Percentiles rank a stretch among this genome's conserved stretches.
Evolutionary conservation across 305 asterid species (phyloP).

Genomic region (Fraxinus platypoda): DNA sequence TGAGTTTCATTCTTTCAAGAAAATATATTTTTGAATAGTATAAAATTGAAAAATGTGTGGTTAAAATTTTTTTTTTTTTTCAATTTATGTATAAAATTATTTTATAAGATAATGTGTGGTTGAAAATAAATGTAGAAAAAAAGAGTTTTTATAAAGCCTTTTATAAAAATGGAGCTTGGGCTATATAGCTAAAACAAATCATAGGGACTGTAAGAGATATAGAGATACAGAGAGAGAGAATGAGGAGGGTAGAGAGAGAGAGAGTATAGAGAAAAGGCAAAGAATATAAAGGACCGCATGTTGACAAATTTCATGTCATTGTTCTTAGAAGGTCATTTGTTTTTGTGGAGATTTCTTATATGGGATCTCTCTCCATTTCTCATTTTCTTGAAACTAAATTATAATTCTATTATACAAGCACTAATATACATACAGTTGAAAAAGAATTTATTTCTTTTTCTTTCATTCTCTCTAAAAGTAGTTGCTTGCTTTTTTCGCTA

Average conservation of each 20-base stretch:
- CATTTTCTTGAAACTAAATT: constrained; percentile 27
- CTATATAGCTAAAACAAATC: constrained; percentile 20
- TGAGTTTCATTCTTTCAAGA: neutral
- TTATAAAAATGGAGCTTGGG: neutral
- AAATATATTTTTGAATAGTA: neutral
- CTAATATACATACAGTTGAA: constrained; percentile 23
- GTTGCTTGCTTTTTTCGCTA: constrained; percentile 20
- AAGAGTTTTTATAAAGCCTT: no score
- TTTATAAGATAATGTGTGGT: no score
- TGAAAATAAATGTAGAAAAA: no score
- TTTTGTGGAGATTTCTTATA: constrained; percentile 79
- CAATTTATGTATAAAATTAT: no score
- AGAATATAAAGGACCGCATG: constrained; percentile 84
- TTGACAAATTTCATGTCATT: constrained; percentile 93
- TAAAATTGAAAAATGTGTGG: neutral
- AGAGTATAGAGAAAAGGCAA: constrained; percentile 37
- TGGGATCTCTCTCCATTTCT: constrained; percentile 54
- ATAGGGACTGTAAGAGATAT: neutral
- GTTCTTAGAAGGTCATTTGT: constrained; percentile 82
- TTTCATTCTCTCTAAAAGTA: constrained; percentile 16
- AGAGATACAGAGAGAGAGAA: constrained; percentile 10
- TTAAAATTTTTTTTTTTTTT: no score
- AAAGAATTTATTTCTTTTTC: constrained; percentile 14
- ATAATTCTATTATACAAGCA: neutral
- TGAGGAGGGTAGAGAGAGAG: constrained; percentile 21